Conservation (phyloP, 2,329 filamentous ascomycete species). For the Metarhizium humberi region DNA sequence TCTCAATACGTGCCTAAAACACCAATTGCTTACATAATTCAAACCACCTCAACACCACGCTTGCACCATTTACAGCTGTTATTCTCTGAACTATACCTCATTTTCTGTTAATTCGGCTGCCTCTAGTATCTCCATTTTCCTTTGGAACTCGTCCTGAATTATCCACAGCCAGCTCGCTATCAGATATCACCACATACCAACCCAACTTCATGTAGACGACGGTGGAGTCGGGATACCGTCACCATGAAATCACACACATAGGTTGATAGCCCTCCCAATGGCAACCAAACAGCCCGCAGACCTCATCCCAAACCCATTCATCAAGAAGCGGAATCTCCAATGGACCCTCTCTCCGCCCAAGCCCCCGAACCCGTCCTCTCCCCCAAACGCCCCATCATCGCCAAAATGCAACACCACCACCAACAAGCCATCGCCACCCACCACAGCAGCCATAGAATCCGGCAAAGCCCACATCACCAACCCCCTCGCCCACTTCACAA, state of each 20-base stretch:
- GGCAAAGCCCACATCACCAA: constrained; percentile 26
- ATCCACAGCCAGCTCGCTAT: neutral
- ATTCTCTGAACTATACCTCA: no score
- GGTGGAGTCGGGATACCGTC: neutral
- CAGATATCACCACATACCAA: neutral
- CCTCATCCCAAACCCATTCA: constrained; percentile 34
- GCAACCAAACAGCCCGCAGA: constrained; percentile 11
- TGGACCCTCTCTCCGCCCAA: constrained; percentile 24
- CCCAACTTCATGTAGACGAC: neutral
- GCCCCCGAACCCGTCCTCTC: neutral
- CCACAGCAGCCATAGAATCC: constrained; percentile 30
- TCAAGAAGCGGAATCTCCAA: constrained; percentile 36
- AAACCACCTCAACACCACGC: no score
- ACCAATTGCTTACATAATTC: no score
- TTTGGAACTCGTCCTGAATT: no score
- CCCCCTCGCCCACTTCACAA: constrained; percentile 29
- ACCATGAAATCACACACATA: neutral
- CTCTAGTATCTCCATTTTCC: no score
- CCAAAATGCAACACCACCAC: neutral
- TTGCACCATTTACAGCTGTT: no score
- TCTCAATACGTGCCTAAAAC: no score
- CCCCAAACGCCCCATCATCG: neutral
- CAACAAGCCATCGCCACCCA: constrained; percentile 7
- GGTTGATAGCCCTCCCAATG: neutral
- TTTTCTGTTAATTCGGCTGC: no score